These are phyloP conservation scores for Nothophoma quercina DNA, from an alignment of 2,329 filamentous ascomycete species.

Conservation along the genomic window DNA sequence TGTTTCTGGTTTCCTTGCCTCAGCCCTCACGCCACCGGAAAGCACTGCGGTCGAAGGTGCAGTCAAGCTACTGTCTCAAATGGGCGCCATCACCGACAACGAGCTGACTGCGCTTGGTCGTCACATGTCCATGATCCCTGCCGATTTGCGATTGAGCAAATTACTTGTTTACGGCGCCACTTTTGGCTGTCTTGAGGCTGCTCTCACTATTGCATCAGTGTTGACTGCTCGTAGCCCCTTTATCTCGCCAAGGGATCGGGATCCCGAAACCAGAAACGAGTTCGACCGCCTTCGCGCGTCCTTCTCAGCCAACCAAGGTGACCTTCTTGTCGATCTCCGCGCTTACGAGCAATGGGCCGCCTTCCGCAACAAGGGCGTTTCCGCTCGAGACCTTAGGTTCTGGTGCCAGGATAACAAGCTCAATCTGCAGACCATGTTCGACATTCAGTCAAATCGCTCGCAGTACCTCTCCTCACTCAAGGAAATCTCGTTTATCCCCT, in stretches of 20 bases:
- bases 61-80: conserved; percentile 76
- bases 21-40: conserved; percentile 88
- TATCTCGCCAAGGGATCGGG: conserved; percentile 80
- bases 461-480: conserved; percentile 88
- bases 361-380: conserved; percentile 64
- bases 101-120: conserved; percentile 89
- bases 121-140: conserved; percentile 93
- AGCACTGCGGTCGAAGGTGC: conserved; percentile 86
- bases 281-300: conserved; percentile 76
- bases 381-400: conserved; percentile 67
- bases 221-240: conserved; percentile 91
- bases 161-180: conserved; percentile 94
- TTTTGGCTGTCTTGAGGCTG: conserved; percentile 90
- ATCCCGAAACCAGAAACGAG: conserved; percentile 82
- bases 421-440: conserved; percentile 80
- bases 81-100: conserved; percentile 87
- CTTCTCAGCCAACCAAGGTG: conserved; percentile 82
- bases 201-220: conserved; percentile 87
- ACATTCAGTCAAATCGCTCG: conserved; percentile 84
- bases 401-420: conserved; percentile 91
- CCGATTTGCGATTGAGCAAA: conserved; percentile 91
- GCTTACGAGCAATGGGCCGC: conserved; percentile 84
- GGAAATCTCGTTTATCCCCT: conserved; percentile 79
- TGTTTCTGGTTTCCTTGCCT: conserved; percentile 79
- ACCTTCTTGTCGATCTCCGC: conserved; percentile 84